Conservation (phyloP, 139 green algal genomes). For the Pleodorina starrii region DNA sequence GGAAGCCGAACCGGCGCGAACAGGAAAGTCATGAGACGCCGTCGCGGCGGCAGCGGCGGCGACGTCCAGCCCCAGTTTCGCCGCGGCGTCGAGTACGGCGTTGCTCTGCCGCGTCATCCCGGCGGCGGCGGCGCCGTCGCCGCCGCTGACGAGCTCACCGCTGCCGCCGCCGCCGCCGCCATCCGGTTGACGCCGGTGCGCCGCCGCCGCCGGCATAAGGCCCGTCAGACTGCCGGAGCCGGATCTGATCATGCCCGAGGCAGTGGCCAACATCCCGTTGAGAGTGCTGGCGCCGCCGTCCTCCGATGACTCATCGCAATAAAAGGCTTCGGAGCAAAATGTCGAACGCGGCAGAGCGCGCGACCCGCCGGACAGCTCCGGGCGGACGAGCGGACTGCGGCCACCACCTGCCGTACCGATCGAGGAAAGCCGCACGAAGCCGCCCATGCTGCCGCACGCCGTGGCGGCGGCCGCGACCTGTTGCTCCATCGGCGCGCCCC, state of each 20-base stretch:
- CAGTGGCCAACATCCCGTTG: background rate
- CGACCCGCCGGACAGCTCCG: background rate
- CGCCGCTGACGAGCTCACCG: background rate
- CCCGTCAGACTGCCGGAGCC: background rate
- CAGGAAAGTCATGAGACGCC: background rate
- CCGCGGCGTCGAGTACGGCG: background rate
- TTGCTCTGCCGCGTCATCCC: background rate
- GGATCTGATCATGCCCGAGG: background rate
- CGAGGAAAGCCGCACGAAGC: background rate
- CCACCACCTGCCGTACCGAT: background rate
- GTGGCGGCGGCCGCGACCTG: background rate
- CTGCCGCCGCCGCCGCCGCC: background rate
- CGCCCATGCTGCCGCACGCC: background rate
- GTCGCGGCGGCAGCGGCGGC: background rate
- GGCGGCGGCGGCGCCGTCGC: background rate
- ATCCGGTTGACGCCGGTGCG: background rate
- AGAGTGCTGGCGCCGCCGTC: slow-evolving; percentile 10
- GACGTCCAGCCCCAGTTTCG: background rate
- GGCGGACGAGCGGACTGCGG: background rate
- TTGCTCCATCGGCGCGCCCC: background rate
- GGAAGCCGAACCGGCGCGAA: background rate
- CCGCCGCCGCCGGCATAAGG: background rate
- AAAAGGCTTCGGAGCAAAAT: slow-evolving; percentile 14
- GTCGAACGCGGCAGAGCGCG: background rate
- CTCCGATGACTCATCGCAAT: background rate